These are phyloP conservation scores for Lactarius pseudohatsudake DNA, from an alignment of 768 basidiomycete species.

Conservation along the genomic window DNA sequence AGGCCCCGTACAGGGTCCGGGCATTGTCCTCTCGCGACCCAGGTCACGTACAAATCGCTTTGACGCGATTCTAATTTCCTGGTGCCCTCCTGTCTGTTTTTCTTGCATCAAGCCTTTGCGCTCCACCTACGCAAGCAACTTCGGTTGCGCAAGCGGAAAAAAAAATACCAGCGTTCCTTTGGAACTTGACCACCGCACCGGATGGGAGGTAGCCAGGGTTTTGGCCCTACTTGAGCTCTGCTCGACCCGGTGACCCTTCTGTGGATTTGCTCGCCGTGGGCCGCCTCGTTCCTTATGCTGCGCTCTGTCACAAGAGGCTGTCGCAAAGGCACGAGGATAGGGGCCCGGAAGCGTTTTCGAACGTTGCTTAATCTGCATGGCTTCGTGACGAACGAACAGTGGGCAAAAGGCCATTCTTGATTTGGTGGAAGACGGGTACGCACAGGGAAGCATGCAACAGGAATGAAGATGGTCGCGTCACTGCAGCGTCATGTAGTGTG, in stretches of 20 bases:
- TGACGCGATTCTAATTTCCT: slow-evolving; percentile 14
- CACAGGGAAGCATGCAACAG: slow-evolving; percentile 24
- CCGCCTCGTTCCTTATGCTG: slow-evolving; percentile 18
- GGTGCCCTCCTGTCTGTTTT: slow-evolving; percentile 18
- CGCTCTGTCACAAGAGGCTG: slow-evolving; percentile 12
- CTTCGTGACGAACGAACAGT: slow-evolving; percentile 16
- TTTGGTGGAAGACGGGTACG: slow-evolving; percentile 15
- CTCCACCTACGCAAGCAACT: neutral
- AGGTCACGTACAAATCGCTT: slow-evolving; percentile 11
- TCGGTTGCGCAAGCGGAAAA: slow-evolving; percentile 1
- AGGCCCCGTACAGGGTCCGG: slow-evolving; percentile 11
- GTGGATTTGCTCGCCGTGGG: slow-evolving; percentile 29
- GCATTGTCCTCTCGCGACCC: slow-evolving; percentile 1
- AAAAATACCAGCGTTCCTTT: slow-evolving; percentile 11
- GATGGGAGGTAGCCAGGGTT: slow-evolving; percentile 24
- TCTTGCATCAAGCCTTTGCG: slow-evolving; percentile 11
- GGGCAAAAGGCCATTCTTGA: slow-evolving; percentile 14
- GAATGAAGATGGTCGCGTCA: slow-evolving; percentile 13
- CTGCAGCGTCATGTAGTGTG: slow-evolving; percentile 16
- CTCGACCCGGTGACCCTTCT: slow-evolving; percentile 28
- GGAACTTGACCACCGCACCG: slow-evolving; percentile 24
- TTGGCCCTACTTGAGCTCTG: slow-evolving; percentile 22
- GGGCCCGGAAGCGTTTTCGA: slow-evolving; percentile 25
- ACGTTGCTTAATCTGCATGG: slow-evolving; percentile 28
- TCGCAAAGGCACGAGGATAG: slow-evolving; percentile 14